These are phyloP conservation scores for Vigna hirtella DNA, from an alignment of 306 rosid genomes.

Conservation along the genomic window DNA sequence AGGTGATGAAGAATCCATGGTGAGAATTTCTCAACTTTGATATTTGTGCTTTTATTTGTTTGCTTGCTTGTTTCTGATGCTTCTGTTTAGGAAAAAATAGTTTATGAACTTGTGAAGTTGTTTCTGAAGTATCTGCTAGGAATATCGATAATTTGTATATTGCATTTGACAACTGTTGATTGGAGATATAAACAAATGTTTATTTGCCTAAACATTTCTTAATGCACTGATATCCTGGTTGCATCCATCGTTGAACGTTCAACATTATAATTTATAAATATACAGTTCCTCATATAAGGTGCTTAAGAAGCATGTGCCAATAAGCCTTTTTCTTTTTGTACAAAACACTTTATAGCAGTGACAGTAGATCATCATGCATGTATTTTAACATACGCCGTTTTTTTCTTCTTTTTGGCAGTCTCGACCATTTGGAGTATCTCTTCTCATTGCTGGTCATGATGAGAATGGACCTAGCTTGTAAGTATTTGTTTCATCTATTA, in stretches of 20 bases:
- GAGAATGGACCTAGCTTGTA: constrained; percentile 92
- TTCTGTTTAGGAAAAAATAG: background rate
- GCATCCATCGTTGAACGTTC: background rate
- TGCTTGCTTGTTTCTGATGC: background rate
- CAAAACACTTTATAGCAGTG: constrained; percentile 18
- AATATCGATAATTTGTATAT: background rate
- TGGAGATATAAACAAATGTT: background rate
- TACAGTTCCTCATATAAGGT: constrained; percentile 2
- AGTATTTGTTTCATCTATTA: constrained; percentile 48
- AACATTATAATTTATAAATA: background rate
- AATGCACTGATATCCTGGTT: constrained; percentile 1
- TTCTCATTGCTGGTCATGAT: constrained; percentile 95
- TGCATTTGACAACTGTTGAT: constrained; percentile 33
- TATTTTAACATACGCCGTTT: constrained; percentile 16
- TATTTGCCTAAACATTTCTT: background rate
- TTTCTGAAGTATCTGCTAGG: background rate
- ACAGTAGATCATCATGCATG: background rate
- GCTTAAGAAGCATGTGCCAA: background rate
- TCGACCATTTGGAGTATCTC: constrained; percentile 95
- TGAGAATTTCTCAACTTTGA: constrained; percentile 34
- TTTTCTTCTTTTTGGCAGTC: constrained; percentile 61
- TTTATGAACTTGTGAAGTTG: constrained; percentile 10
- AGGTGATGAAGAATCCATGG: constrained; percentile 99
- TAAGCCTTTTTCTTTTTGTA: constrained; percentile 7
- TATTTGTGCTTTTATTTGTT: background rate